These are phyloP conservation scores for Millerozyma acaciae DNA, from an alignment of 805 yeast genomes.

Conservation along the genomic window DNA sequence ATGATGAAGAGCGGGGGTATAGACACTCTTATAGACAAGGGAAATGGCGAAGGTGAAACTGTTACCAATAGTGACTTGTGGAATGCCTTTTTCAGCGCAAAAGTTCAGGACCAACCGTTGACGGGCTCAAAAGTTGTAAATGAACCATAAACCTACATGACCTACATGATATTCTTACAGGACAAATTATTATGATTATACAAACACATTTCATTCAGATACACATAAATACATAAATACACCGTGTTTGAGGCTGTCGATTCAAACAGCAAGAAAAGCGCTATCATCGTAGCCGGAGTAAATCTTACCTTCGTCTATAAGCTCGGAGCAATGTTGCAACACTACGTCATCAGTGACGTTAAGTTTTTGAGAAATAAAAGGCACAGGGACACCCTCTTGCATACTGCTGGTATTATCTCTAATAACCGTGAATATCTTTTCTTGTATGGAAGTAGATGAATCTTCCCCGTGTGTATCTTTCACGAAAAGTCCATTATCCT, in stretches of 20 bases:
- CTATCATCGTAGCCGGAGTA: conserved; percentile 69
- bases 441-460: conserved; percentile 24
- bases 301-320: conserved; percentile 65
- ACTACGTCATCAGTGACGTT: conserved; percentile 48
- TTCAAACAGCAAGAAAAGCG: conserved; percentile 50
- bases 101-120: conserved; percentile 2
- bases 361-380: conserved; percentile 55
- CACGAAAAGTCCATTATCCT: conserved; percentile 27
- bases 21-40: conserved; percentile 43
- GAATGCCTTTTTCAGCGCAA: conserved; percentile 52
- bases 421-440: conserved; percentile 46
- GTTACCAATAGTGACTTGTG: conserved; percentile 58
- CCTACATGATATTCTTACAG: not conserved
- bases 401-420: conserved; percentile 50
- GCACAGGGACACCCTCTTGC: conserved; percentile 76
- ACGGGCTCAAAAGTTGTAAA: no score
- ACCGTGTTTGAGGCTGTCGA: not conserved
- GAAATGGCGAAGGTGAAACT: conserved; percentile 50
- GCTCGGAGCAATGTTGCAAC: conserved; percentile 44
- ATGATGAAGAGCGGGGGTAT: conserved; percentile 48
- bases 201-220: not conserved
- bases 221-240: not conserved
- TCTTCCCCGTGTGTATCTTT: conserved; percentile 18
- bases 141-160: no score
- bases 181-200: not conserved